Evolutionary conservation across 225 moss, liverwort and hornwort species (phyloP).

Genomic region (Physcomitrium patens): DNA sequence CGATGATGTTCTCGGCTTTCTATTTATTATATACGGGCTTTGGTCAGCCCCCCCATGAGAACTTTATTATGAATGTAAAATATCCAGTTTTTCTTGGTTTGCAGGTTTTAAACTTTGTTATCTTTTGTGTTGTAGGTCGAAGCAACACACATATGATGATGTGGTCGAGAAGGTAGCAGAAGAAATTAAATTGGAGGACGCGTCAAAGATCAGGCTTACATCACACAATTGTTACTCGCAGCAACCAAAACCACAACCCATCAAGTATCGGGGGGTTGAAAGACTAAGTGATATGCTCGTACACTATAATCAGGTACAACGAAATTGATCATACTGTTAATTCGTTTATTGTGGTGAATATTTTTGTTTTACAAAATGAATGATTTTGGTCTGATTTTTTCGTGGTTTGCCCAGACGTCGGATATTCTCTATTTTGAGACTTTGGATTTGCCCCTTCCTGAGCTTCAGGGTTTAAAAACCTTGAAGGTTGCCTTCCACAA

Average conservation of each 20-base stretch:
- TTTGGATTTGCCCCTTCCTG: slow-evolving; percentile 64
- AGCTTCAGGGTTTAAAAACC: slow-evolving; percentile 67
- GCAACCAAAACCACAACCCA: slow-evolving; percentile 67
- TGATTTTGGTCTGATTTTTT: neutral
- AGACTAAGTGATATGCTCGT: slow-evolving; percentile 71
- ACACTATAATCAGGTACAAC: slow-evolving; percentile 65
- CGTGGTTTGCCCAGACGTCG: slow-evolving; percentile 40
- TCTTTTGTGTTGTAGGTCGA: slow-evolving; percentile 47
- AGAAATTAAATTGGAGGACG: slow-evolving; percentile 60
- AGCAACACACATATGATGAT: slow-evolving; percentile 72
- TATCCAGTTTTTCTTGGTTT: too few species aligned
- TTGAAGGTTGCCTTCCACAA: slow-evolving; percentile 68
- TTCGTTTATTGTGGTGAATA: neutral
- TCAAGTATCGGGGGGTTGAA: slow-evolving; percentile 65
- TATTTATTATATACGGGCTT: too few species aligned
- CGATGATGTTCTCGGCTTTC: too few species aligned
- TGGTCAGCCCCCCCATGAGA: too few species aligned
- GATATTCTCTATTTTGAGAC: slow-evolving; percentile 75
- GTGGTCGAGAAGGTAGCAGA: slow-evolving; percentile 71
- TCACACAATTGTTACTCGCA: slow-evolving; percentile 77
- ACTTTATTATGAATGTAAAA: too few species aligned
- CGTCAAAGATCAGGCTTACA: slow-evolving; percentile 62
- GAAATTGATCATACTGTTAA: too few species aligned
- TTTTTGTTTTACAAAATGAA: neutral
- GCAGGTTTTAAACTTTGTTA: too few species aligned